These are phyloP conservation scores for Aspergillus sp. DNA, from an alignment of 2,329 filamentous ascomycete genomes.

Conservation along the genomic window DNA sequence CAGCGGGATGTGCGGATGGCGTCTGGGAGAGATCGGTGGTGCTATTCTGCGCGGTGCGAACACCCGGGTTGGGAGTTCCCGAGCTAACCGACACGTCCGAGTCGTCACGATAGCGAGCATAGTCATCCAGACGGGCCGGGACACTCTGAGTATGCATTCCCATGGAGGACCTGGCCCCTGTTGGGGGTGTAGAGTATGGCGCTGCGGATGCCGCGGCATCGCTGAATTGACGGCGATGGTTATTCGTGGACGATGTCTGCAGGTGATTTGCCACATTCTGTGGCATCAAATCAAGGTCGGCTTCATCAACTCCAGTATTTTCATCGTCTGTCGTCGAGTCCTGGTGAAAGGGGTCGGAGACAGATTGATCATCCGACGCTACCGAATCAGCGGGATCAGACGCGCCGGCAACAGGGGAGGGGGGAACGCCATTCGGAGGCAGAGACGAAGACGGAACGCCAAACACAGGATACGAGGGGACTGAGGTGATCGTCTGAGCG, in stretches of 20 bases:
- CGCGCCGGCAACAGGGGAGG: slow-evolving; percentile 19
- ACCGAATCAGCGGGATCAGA: slow-evolving; percentile 24
- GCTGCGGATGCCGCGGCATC: slow-evolving; percentile 12
- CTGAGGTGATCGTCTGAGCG: slow-evolving; percentile 6
- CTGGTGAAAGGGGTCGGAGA: slow-evolving; percentile 38
- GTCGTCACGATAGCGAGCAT: neutral
- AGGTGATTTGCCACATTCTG: neutral
- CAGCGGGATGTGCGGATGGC: slow-evolving; percentile 47
- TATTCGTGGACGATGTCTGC: slow-evolving; percentile 5
- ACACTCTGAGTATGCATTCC: neutral
- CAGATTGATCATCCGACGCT: slow-evolving; percentile 31
- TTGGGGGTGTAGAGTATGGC: slow-evolving; percentile 8
- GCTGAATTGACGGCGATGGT: slow-evolving; percentile 7
- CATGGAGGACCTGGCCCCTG: neutral
- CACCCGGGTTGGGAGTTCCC: slow-evolving; percentile 5
- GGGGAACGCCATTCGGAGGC: slow-evolving; percentile 18
- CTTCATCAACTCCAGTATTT: neutral
- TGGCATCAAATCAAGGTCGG: neutral
- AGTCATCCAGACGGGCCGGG: neutral
- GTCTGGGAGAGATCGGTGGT: slow-evolving; percentile 50
- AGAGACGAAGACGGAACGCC: slow-evolving; percentile 13
- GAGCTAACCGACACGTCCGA: slow-evolving; percentile 8
- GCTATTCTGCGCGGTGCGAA: slow-evolving; percentile 40
- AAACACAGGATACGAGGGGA: slow-evolving; percentile 6
- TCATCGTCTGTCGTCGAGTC: slow-evolving; percentile 27